Conservation (phyloP, 805 yeast species). For the Debaryomyces castellii region DNA sequence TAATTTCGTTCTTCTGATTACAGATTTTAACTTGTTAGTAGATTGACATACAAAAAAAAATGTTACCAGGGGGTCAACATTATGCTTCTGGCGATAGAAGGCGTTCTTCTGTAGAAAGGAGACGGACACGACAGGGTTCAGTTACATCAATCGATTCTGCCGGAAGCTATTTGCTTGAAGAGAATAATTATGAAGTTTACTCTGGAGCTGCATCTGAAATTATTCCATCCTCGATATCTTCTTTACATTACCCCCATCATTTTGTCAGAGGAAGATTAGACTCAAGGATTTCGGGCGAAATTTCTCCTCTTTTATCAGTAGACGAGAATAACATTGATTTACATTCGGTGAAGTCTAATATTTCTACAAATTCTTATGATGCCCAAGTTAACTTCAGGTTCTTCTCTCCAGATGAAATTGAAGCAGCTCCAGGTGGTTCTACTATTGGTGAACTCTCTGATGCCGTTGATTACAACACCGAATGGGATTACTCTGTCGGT, state of each 20-base stretch:
- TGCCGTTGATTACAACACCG: conserved; percentile 68
- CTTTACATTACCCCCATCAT: conserved; percentile 71
- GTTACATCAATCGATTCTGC: conserved; percentile 32
- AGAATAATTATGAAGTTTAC: conserved; percentile 67
- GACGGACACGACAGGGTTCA: conserved; percentile 26
- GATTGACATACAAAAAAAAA: background rate
- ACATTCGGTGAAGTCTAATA: conserved; percentile 33
- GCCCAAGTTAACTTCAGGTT: conserved; percentile 61
- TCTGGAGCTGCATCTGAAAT: conserved; percentile 77
- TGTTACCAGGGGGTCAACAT: conserved; percentile 3
- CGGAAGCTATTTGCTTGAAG: conserved; percentile 40
- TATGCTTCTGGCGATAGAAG: conserved; percentile 14
- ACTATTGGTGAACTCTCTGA: conserved; percentile 59
- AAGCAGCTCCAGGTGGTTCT: conserved; percentile 84
- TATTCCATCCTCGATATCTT: conserved; percentile 74
- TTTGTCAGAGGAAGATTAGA: conserved; percentile 26
- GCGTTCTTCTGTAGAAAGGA: conserved; percentile 21
- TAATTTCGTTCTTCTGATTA: background rate
- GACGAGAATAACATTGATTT: conserved; percentile 28
- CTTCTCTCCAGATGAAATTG: conserved; percentile 80
- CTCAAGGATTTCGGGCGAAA: conserved; percentile 23
- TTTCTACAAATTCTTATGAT: conserved; percentile 37
- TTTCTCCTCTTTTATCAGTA: conserved; percentile 34
- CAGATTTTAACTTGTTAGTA: background rate
- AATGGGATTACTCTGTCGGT: conserved; percentile 68